Conservation (phyloP, 2,329 filamentous ascomycete species). For the Nemania sp. region DNA sequence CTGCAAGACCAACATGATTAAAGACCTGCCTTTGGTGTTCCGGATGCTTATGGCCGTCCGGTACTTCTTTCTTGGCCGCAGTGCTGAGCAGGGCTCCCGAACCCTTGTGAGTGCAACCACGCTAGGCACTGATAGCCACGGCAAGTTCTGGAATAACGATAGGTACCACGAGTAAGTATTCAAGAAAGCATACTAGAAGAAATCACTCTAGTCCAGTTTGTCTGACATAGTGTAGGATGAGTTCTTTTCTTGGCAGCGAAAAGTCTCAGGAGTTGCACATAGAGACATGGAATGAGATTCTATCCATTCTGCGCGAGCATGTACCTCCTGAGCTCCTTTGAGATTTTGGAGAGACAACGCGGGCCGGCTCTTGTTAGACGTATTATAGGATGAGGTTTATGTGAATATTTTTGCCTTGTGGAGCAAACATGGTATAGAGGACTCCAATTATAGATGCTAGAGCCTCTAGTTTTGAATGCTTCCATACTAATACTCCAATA, state of each 20-base stretch:
- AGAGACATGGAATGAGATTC: neutral
- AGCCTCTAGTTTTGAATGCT: too few species aligned
- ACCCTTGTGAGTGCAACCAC: conserved; percentile 23
- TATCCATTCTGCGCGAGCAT: neutral
- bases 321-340: neutral
- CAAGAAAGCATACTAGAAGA: neutral
- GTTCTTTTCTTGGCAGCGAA: neutral
- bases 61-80: conserved; percentile 14
- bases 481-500: too few species aligned
- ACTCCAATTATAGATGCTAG: too few species aligned
- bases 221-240: neutral
- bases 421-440: too few species aligned
- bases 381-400: too few species aligned
- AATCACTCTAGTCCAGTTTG: neutral
- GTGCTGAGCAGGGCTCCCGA: conserved; percentile 26
- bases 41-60: neutral
- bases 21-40: neutral
- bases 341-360: too few species aligned
- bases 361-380: too few species aligned
- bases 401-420: too few species aligned
- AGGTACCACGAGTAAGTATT: conserved; percentile 12
- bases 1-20: conserved; percentile 24
- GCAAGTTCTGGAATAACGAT: conserved; percentile 21
- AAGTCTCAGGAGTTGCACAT: too few species aligned
- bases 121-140: conserved; percentile 30